These are phyloP conservation scores for Aspergillus oerlinghausenensis DNA, from an alignment of 2,329 filamentous ascomycete species.

Conservation along the genomic window DNA sequence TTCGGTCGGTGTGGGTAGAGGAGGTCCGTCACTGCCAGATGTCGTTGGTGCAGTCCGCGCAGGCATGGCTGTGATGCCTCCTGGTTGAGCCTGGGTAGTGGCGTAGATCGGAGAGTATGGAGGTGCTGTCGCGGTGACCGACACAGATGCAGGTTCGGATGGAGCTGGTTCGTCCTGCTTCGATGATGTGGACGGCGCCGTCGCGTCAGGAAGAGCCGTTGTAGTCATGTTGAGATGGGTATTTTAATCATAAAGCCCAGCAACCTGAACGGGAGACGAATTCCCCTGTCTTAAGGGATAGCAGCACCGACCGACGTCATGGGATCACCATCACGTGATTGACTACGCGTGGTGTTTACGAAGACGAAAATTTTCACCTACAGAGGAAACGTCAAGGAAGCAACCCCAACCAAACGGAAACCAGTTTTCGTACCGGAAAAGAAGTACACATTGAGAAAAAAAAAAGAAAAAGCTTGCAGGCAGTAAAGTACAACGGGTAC, in stretches of 20 bases:
- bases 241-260: neutral
- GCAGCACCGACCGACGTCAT: neutral
- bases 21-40: constrained; percentile 1
- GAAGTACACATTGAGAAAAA: constrained; percentile 31
- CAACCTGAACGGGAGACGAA: neutral
- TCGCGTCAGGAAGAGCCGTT: neutral
- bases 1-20: constrained; percentile 22
- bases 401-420: constrained; percentile 1
- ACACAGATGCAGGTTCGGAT: constrained; percentile 8
- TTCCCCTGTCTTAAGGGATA: neutral
- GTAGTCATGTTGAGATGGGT: neutral
- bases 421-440: constrained; percentile 5
- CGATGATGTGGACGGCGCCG: neutral
- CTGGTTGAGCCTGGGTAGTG: constrained; percentile 15
- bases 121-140: constrained; percentile 24
- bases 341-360: neutral
- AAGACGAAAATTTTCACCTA: neutral
- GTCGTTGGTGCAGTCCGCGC: constrained; percentile 18
- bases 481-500: constrained; percentile 47
- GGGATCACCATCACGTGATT: neutral
- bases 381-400: neutral
- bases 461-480: constrained; percentile 42
- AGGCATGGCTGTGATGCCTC: constrained; percentile 21
- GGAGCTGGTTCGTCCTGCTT: neutral
- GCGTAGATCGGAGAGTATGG: constrained; percentile 31